Evolutionary conservation across 805 yeast genomes (phyloP).

Genomic region (Yamadazyma kitorensis): DNA sequence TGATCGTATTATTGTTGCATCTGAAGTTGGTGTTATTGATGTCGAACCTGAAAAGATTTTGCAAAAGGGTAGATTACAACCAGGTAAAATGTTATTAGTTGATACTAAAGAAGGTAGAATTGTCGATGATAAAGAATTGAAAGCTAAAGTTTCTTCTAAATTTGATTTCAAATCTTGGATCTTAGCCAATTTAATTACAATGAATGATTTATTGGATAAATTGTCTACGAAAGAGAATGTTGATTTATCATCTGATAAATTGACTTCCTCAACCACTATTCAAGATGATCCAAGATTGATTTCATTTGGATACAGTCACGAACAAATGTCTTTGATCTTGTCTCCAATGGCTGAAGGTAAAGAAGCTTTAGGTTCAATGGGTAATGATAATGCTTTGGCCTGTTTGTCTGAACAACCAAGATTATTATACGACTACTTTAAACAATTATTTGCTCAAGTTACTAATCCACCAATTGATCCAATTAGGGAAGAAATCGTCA

Average conservation of each 20-base stretch:
- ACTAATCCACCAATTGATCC: slow-evolving; percentile 99
- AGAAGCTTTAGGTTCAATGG: slow-evolving; percentile 98
- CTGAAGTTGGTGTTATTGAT: slow-evolving; percentile 96
- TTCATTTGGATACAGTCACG: slow-evolving; percentile 93
- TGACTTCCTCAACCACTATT: slow-evolving; percentile 37
- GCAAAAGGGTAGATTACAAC: slow-evolving; percentile 91
- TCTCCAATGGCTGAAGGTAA: slow-evolving; percentile 97
- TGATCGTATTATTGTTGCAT: slow-evolving; percentile 94
- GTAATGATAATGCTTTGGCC: slow-evolving; percentile 94
- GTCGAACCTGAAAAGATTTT: slow-evolving; percentile 78
- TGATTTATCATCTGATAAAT: slow-evolving; percentile 17
- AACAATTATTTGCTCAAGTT: slow-evolving; percentile 96
- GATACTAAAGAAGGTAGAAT: slow-evolving; percentile 91
- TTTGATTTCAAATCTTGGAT: slow-evolving; percentile 95
- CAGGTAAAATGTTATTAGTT: slow-evolving; percentile 93
- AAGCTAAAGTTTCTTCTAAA: slow-evolving; percentile 71
- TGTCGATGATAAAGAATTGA: slow-evolving; percentile 90
- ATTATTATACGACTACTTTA: slow-evolving; percentile 86
- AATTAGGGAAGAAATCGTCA: slow-evolving; percentile 91
- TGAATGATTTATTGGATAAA: slow-evolving; percentile 70
- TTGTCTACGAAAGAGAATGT: slow-evolving; percentile 43
- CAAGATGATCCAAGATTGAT: slow-evolving; percentile 80
- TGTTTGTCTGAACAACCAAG: slow-evolving; percentile 93
- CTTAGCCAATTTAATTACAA: slow-evolving; percentile 76
- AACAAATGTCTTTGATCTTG: slow-evolving; percentile 76